Percentiles rank a stretch among this genome's conserved stretches.
Evolutionary conservation across 2,329 filamentous ascomycete genomes (phyloP).

Genomic region (Verticillium zaregamsianum): DNA sequence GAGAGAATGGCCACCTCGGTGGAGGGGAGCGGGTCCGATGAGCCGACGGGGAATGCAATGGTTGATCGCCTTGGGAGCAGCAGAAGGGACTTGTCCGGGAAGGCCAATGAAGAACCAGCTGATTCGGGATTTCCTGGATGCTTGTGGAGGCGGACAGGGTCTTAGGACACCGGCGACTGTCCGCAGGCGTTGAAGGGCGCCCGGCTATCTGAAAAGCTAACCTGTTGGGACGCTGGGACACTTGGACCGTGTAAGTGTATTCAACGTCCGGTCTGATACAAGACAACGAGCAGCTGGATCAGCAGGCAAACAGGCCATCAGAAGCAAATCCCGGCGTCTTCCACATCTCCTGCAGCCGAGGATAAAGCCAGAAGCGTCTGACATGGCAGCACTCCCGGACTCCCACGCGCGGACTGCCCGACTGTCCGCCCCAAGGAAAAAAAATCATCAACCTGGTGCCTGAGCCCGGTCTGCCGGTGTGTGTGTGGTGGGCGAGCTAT

Average conservation of each 20-base stretch:
- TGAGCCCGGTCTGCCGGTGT: not conserved
- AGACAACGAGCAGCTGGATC: not conserved
- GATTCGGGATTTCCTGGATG: not conserved
- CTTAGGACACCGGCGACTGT: not conserved
- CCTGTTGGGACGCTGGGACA: not conserved
- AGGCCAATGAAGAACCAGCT: not conserved
- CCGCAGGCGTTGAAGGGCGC: not conserved
- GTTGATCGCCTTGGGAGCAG: not conserved
- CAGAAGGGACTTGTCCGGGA: not conserved
- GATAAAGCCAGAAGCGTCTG: not conserved
- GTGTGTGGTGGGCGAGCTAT: not conserved
- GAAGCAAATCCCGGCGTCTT: not conserved
- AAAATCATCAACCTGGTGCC: not conserved
- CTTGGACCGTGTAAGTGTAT: not conserved
- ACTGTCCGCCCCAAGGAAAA: not conserved
- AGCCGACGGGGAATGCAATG: not conserved
- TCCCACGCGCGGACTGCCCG: not conserved
- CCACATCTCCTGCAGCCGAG: not conserved
- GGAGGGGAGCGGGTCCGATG: not conserved
- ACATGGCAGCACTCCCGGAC: not conserved
- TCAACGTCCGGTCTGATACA: not conserved
- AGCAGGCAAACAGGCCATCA: not conserved
- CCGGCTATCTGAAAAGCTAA: not conserved
- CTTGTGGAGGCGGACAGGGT: not conserved
- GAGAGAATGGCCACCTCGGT: not conserved